Evolutionary conservation across 345 rosid genomes (phyloP), one percentile per base, ranked within the genome.

Genomic region (Hibiscus tridactylites): DNA sequence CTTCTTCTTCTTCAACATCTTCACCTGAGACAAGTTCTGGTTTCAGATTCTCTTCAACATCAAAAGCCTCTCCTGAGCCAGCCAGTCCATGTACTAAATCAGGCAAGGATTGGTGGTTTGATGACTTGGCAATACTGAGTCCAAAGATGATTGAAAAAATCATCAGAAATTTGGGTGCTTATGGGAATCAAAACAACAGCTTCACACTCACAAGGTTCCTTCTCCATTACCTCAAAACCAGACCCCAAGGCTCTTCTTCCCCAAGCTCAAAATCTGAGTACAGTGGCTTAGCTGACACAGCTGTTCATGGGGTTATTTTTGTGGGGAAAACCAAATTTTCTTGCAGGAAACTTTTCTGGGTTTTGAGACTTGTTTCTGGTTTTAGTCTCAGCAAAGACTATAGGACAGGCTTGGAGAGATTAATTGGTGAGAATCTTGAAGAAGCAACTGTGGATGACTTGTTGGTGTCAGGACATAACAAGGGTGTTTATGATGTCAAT

Each of bases 381-480:
- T 88, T 82, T 52, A 84, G 86, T 16, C 68, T 85, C 15, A 84
- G 85, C 73, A 86, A 77, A 72, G 88, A 81, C 35, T 86, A 85
- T 76, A 86, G 85, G 73, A 65, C 1, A 60, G 82, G 83, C 21
- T 65, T 91, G 77, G 97, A 91, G 88, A 85, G 78, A 59, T 68
- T 85, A 19, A 89, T 88, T 9, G 96, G 97, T 17, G 83, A 65
- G 59, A 80, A 83, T 83, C 76, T 91, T 56, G 91, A 91, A 68
- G 81, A 89, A 76, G 93, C 97, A 74, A 88, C 85, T 21, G 71
- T 91, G 0, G 97, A 91, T 80, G 97, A 91, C 75, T 79, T 91
- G 68, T 29, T 91, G 63, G 81, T 91, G 24, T 82, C 88, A 0
- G 84, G 83, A 0, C 81, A 73, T 37, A 83, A 76, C 15, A 79